Base-by-base conservation (phyloP, 768 basidiomycete genomes). In the Lyophyllum atratum region DNA sequence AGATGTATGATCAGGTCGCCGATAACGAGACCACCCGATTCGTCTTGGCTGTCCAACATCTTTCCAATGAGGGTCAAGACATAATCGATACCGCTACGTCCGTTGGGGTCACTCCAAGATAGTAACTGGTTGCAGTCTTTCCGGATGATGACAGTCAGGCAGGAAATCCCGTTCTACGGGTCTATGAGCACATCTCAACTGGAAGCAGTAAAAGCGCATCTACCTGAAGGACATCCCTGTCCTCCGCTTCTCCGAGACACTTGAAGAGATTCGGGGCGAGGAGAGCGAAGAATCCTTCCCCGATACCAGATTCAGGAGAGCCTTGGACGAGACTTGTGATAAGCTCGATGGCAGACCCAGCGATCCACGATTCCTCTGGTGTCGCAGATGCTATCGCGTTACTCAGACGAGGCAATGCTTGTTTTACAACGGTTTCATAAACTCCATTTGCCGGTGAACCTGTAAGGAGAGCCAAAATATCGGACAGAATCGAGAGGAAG, bases 1-100 rank as follows among this genome's bases (percentile, higher is more conserved):
- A 98, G 77, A 64, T 98, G 95, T 61, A 98, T 92, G 67, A 99
- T 91, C 42, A 99, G 79, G 66, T 98, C 96, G 19, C 97, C 97
- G 46, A 98, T 89, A 51, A 91, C 89, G 21, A 98, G 82, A 10
- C 95, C 96, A 39, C 91, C 94, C 0, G 95, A 90, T 71, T 99
- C 97, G 59, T 94, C 91, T 60, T 91, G 85, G 58, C 79, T 84
- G 55, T 86, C 82, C 25, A 99, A 77, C 44, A 92, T 82, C 59
- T 83, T 85, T 25, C 89, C 92, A 33, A 98, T 85, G 40, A 97
- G 75, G 12, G 80, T 78, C 45, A 98, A 78, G 15, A 91, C 80
- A 57, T 86, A 80, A 33, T 89, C 84, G 10, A 98, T 81, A 14
- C 96, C 96, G 25, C 82, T 82, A 59, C 85, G 82, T 21, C 90